Evolutionary conservation across 108 stramenopile genomes (phyloP), one percentile per base, ranked within the genome.

Genomic region (Phaeodactylum tricornutum): DNA sequence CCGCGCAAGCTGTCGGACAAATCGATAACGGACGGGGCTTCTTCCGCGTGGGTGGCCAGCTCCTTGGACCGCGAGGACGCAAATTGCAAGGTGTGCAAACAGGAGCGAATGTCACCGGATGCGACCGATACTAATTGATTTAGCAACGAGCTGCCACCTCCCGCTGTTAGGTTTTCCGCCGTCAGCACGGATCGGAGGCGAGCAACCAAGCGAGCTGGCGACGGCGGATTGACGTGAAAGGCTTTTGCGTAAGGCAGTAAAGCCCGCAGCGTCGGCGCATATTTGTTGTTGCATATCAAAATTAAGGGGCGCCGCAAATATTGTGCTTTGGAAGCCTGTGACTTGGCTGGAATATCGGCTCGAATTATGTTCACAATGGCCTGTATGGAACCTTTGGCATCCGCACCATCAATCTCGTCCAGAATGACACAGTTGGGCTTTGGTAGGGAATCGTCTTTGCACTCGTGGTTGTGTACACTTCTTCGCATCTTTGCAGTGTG

Each of bases 261-360:
- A 8, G 88, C 79, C n/a, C 93, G 65, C n/a, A 99, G 63, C 8
- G 79, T 76, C 5, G 95, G 93, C 16, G 90, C 89, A 60, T 90
- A 94, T 44, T 84, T 88, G 72, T 97, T 86, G 57, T 99, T 99
- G 76, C 98, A 97, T 67, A 96, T 96, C 54, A 94, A 86, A 45
- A 99, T 95, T 38, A 97, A 72, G 19, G 94, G 94, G 22, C 94
- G 76, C 15, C 87, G 79, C 2, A 98, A 65, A 28, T 83, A 76
- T 15, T 60, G 50, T 9, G 38, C 40, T 17, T 50, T 47, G 19
- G 28, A 29, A 21, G 52, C 57, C 8, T 33, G 50, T 30, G 64
- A 67, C 5, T 55, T 67, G 19, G 45, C 0, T 11, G 84, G 79
- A 7, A 87, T 63, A 2, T 81, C 86, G 3, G 84, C 77, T 28